A percentile compares a stretch with the other conserved stretches of the same genome.
Evolutionary conservation across 2,329 filamentous ascomycete species (phyloP).

Genomic region (Huntiella omanensis): DNA sequence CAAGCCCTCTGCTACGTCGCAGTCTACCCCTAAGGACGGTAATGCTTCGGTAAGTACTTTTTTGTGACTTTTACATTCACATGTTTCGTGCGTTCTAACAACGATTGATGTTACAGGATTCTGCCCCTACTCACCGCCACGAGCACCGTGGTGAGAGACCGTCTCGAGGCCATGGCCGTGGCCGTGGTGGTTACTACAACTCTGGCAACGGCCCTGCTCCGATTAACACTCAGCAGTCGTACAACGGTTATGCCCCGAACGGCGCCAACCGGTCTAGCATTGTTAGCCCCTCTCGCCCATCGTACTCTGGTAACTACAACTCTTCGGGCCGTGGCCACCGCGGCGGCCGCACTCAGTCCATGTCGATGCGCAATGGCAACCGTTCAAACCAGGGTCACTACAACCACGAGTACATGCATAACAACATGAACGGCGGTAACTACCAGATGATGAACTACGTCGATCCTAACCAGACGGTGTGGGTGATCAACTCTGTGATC

Average conservation of each 20-base stretch:
- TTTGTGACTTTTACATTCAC: not conserved
- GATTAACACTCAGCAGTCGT: conserved; percentile 9
- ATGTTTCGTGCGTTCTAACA: not conserved
- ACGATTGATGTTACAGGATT: conserved; percentile 4
- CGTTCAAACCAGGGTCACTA: conserved; percentile 11
- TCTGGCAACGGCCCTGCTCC: conserved; percentile 16
- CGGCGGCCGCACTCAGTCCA: conserved; percentile 18
- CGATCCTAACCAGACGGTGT: conserved; percentile 8
- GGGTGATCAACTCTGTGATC: conserved; percentile 24
- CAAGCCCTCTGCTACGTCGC: conserved; percentile 23
- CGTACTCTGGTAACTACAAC: conserved; percentile 8
- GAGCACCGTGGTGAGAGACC: conserved; percentile 24
- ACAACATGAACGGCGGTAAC: conserved; percentile 18
- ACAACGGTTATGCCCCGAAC: conserved; percentile 5
- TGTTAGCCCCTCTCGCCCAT: conserved; percentile 10
- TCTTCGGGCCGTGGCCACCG: conserved; percentile 7
- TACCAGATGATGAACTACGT: conserved; percentile 14
- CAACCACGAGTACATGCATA: conserved; percentile 22
- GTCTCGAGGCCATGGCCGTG: conserved; percentile 25
- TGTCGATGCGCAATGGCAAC: conserved; percentile 22
- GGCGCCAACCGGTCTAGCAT: conserved; percentile 8
- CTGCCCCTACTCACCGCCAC: conserved; percentile 9
- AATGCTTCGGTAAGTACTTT: conserved; percentile 22
- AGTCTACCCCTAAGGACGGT: conserved; percentile 19
- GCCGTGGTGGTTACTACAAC: conserved; percentile 25